Base-by-base conservation (phyloP, 2,329 filamentous ascomycete species). In the Plenodomus tracheiphilus region DNA sequence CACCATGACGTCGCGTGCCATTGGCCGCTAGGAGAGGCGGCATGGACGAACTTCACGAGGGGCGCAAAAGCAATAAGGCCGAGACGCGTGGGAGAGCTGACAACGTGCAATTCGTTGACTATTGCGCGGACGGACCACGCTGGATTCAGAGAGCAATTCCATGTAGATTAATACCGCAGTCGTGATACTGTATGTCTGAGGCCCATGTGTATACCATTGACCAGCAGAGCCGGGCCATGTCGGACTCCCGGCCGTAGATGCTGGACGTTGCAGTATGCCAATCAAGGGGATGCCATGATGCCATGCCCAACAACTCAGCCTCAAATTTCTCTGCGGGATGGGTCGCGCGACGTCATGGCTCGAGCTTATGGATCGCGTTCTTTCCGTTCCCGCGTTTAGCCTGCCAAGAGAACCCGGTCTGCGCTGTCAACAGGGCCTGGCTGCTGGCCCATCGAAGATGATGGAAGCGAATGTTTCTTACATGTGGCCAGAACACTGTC, bases 211-310 rank as follows among this genome's bases (percentile, higher is more conserved):
- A 41, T 43, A 46, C 39, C 28, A 25, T 25, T 32, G 28, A 15
- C 8, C 28, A 32, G 28, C 28, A 32, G 28, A 15, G 28, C 28
- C 22, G 15, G 13, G 13, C 28, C 6, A 4, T 6, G 4, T 15
- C 4, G 18, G 41, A 41, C 39, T 65, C 55, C 51, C 64, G 66
- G 65, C 65, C 65, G 65, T 67, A 61, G 58, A 66, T 20, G 54
- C 47, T n/a, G n/a, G n/a, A n/a, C n/a, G n/a, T n/a, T n/a, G n/a
- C 19, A 42, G 39, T 32, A 42, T 36, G 38, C 39, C 28, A 32
- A 32, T 32, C 28, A 4, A 4, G 28, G 39, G 39, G 13, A n/a
- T 28, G 43, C 46, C 8, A 39, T 48, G 19, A 18, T 47, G 36
- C 39, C 41, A 25, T n/a, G n/a, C 40, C 19, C 50, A 37, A 37